Percentiles rank a stretch among this genome's conserved stretches.
These are phyloP conservation scores for Pythium oligandrum DNA, from an alignment of 352 stramenopile genomes.

Conservation along the genomic window DNA sequence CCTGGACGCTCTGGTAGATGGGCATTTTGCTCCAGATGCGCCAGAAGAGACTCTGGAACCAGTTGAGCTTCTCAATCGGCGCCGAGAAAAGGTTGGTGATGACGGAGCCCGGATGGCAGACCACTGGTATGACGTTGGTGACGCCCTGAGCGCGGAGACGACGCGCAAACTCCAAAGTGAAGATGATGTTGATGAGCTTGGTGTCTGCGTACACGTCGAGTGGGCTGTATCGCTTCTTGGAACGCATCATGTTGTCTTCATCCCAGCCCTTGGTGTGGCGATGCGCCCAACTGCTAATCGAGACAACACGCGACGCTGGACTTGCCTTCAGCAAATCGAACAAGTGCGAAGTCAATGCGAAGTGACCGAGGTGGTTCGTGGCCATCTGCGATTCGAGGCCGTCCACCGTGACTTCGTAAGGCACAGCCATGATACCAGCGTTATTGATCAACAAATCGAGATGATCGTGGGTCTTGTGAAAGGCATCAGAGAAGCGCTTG, in stretches of 20 bases:
- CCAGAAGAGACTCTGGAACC: no score
- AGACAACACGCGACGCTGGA: conserved; percentile 27
- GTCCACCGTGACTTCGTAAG: conserved; percentile 24
- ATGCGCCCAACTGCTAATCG: conserved; percentile 33
- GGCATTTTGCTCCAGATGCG: conserved; percentile 2
- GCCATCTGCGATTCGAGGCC: conserved; percentile 61
- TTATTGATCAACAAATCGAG: conserved; percentile 41
- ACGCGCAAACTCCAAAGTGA: conserved; percentile 20
- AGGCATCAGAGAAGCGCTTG: conserved; percentile 25
- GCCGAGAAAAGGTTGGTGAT: conserved; percentile 33
- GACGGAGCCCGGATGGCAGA: conserved; percentile 20
- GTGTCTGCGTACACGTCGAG: conserved; percentile 29
- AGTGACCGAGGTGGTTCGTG: conserved; percentile 69
- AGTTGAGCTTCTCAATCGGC: no score
- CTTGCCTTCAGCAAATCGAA: conserved; percentile 30
- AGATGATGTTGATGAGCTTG: conserved; percentile 25
- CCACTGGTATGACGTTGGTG: conserved; percentile 16
- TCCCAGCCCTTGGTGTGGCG: conserved; percentile 7
- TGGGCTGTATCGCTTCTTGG: neutral
- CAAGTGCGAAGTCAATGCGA: conserved; percentile 48
- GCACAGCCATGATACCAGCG: conserved; percentile 27
- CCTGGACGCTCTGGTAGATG: conserved; percentile 21
- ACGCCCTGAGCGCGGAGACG: conserved; percentile 11
- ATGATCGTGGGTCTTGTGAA: conserved; percentile 19
- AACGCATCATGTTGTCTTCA: conserved; percentile 9